Percentiles rank a stretch among this genome's conserved stretches.
Conservation (phyloP, 1,284 basidiomycete species). For the Schizopora paradoxa region DNA sequence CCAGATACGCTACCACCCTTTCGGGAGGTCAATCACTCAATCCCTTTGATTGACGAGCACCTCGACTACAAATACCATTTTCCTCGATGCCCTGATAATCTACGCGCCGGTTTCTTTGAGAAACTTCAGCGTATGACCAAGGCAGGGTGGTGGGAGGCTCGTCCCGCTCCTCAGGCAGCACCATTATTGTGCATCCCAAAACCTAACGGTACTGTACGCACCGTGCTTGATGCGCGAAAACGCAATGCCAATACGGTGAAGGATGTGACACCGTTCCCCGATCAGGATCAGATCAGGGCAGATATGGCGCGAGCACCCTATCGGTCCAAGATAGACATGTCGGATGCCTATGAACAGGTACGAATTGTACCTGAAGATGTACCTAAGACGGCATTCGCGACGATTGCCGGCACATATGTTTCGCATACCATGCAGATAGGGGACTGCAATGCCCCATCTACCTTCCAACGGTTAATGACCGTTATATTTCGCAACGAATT, state of each 20-base stretch:
- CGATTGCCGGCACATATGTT: slow-evolving; percentile 23
- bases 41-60: slow-evolving; percentile 24
- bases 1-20: slow-evolving; percentile 23
- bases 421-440: slow-evolving; percentile 31
- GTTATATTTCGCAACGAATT: slow-evolving; percentile 28
- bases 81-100: slow-evolving; percentile 25
- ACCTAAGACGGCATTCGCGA: slow-evolving; percentile 24
- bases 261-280: slow-evolving; percentile 29
- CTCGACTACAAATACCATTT: slow-evolving; percentile 24
- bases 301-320: slow-evolving; percentile 22
- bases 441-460: slow-evolving; percentile 30
- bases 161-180: slow-evolving; percentile 15
- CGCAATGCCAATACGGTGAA: slow-evolving; percentile 28
- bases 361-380: slow-evolving; percentile 21
- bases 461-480: slow-evolving; percentile 31
- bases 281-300: slow-evolving; percentile 28
- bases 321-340: slow-evolving; percentile 29
- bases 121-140: slow-evolving; percentile 26
- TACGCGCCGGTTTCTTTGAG: slow-evolving; percentile 23
- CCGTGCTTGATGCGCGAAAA: slow-evolving; percentile 22
- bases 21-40: slow-evolving; percentile 29
- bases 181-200: slow-evolving; percentile 24
- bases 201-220: slow-evolving; percentile 22
- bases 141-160: slow-evolving; percentile 29
- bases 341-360: slow-evolving; percentile 27